phyloP scores from a whole-genome alignment of 2,329 filamentous ascomycete species.

The Anisogramma anomala region DNA sequence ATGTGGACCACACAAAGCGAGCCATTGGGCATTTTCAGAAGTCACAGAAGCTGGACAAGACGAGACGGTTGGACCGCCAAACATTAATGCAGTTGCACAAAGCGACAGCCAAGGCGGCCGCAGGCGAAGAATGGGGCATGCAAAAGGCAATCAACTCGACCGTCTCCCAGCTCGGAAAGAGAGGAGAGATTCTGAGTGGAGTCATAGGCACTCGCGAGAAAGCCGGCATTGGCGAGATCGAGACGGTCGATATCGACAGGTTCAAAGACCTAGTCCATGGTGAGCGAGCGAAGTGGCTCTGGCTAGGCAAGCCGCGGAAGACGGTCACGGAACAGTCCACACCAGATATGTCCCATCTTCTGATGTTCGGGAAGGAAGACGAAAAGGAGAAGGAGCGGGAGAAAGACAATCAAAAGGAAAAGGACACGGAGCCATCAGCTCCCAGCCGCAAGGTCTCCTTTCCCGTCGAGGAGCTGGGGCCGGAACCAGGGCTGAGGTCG shows the following conservation, averaged over 20 bases:
- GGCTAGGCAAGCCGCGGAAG: slow-evolving; percentile 80
- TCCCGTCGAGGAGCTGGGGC: slow-evolving; percentile 39
- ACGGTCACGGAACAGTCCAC: slow-evolving; percentile 33
- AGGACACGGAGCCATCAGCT: slow-evolving; percentile 1
- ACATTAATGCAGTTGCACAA: slow-evolving; percentile 73
- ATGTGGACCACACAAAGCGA: slow-evolving; percentile 68
- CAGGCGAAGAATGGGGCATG: slow-evolving; percentile 83
- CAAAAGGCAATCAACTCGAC: slow-evolving; percentile 91
- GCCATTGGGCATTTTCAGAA: slow-evolving; percentile 87
- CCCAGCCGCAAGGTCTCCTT: slow-evolving; percentile 32
- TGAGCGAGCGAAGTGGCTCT: slow-evolving; percentile 83
- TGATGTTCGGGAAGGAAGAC: slow-evolving; percentile 46
- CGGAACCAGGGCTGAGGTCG: slow-evolving; percentile 26
- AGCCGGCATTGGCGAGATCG: slow-evolving; percentile 80
- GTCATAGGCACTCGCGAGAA: slow-evolving; percentile 82
- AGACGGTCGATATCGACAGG: slow-evolving; percentile 78
- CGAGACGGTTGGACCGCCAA: slow-evolving; percentile 67
- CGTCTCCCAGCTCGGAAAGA: slow-evolving; percentile 84
- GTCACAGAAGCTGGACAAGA: slow-evolving; percentile 66
- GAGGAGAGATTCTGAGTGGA: slow-evolving; percentile 90
- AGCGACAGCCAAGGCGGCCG: slow-evolving; percentile 80
- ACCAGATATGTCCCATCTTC: slow-evolving; percentile 33
- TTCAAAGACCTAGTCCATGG: slow-evolving; percentile 71
- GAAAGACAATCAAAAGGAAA: slow-evolving; percentile 9
- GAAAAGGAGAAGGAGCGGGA: slow-evolving; percentile 20